Evolutionary conservation across 2,329 filamentous ascomycete species (phyloP).

Genomic region (Penicillium aurantiogriseum): DNA sequence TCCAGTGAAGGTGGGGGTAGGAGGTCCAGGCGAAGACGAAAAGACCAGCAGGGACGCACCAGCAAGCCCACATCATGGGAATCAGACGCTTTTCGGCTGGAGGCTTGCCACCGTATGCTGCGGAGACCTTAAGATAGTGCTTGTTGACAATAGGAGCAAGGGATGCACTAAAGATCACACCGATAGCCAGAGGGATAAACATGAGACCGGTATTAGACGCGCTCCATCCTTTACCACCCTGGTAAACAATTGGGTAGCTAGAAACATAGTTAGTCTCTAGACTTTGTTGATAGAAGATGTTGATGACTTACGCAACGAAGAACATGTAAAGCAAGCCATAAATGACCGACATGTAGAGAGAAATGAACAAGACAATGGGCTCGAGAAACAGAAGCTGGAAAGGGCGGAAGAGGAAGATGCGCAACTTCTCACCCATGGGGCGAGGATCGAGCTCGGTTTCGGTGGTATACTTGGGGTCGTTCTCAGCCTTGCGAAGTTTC

Average conservation of each 20-base stretch:
- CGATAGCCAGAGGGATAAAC: conserved; percentile 80
- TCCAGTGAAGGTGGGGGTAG: conserved; percentile 65
- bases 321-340: conserved; percentile 54
- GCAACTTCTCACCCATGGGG: conserved; percentile 65
- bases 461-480: conserved; percentile 67
- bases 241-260: conserved; percentile 62
- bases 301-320: conserved; percentile 53
- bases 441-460: conserved; percentile 76
- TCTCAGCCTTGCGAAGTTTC: conserved; percentile 68
- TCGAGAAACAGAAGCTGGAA: conserved; percentile 83
- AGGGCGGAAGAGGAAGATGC: conserved; percentile 74
- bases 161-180: conserved; percentile 65
- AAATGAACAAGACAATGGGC: conserved; percentile 80
- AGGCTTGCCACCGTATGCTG: conserved; percentile 66
- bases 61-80: conserved; percentile 77
- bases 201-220: conserved; percentile 75
- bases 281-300: neutral
- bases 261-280: conserved; percentile 13
- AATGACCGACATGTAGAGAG: conserved; percentile 80
- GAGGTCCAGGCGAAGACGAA: conserved; percentile 71
- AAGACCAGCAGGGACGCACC: conserved; percentile 66
- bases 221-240: conserved; percentile 74
- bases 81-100: conserved; percentile 76
- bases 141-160: conserved; percentile 74
- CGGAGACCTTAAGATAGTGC: conserved; percentile 67